Conservation (phyloP, 1,284 basidiomycete genomes). For the Rhodotorula sp. region DNA sequence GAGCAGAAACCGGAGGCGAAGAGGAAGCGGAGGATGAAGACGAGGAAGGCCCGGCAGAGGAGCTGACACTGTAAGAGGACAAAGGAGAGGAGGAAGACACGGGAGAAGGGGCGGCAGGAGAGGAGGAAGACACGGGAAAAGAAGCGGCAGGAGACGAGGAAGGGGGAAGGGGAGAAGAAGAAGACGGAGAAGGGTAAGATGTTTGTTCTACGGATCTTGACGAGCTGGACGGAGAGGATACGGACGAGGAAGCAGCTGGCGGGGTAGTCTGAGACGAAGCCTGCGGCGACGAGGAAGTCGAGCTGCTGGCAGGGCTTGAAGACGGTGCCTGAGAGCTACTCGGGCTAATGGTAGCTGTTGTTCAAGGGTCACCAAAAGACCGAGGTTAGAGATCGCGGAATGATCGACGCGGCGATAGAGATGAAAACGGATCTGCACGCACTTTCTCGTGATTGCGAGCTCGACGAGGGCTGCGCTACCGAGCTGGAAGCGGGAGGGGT, state of each 20-base stretch:
- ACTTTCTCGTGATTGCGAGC: no score
- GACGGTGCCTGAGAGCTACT: slow-evolving; percentile 2
- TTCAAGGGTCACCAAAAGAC: no score
- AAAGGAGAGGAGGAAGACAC: not conserved
- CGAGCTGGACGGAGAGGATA: not conserved
- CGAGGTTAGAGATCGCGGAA: no score
- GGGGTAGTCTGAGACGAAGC: not conserved
- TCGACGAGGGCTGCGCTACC: no score
- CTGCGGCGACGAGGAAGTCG: slow-evolving; percentile 6
- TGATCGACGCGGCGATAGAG: no score
- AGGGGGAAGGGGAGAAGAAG: not conserved
- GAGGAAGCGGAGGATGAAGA: not conserved
- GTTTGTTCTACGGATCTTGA: not conserved
- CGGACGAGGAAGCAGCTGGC: not conserved
- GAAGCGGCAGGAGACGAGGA: no score
- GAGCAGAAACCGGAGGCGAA: not conserved
- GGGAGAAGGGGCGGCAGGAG: not conserved
- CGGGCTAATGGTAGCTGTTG: slow-evolving; percentile 6
- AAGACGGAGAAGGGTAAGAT: not conserved
- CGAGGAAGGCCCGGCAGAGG: not conserved
- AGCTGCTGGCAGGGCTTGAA: slow-evolving; percentile 11
- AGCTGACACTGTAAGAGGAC: not conserved
- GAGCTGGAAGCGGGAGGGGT: no score
- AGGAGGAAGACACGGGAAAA: not conserved
- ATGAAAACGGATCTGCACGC: no score